Conservation (phyloP, 2,329 filamentous ascomycete genomes). For the Trichophyton benhamiae region DNA sequence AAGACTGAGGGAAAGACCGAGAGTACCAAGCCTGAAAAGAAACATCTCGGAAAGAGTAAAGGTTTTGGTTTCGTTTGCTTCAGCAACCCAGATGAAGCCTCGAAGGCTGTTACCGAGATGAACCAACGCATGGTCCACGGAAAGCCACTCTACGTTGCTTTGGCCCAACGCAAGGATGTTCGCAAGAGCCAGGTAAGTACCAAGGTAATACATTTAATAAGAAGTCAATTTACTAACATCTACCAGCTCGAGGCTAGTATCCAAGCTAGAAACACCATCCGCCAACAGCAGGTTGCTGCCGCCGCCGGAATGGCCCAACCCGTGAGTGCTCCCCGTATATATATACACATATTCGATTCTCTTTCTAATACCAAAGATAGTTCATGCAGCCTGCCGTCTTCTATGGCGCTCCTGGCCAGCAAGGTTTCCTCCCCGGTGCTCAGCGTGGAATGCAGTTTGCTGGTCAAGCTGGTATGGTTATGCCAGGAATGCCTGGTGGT, state of each 20-base stretch:
- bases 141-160: conserved; percentile 95
- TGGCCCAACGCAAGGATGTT: conserved; percentile 98
- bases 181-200: conserved; percentile 68
- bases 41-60: conserved; percentile 89
- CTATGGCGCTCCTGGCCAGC: conserved; percentile 59
- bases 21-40: conserved; percentile 48
- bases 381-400: conserved; percentile 87
- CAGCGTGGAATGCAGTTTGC: conserved; percentile 52
- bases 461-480: conserved; percentile 41
- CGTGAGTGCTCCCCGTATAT: conserved; percentile 18
- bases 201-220: not conserved
- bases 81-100: conserved; percentile 96
- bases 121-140: conserved; percentile 97
- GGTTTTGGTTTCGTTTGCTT: conserved; percentile 99
- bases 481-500: conserved; percentile 62
- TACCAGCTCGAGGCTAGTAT: conserved; percentile 82
- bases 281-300: conserved; percentile 93
- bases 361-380: conserved; percentile 22
- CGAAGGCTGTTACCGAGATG: conserved; percentile 98
- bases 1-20: conserved; percentile 41
- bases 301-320: conserved; percentile 71
- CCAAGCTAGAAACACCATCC: conserved; percentile 95
- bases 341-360: too few species aligned
- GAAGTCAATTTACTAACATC: not conserved
- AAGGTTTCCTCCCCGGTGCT: conserved; percentile 39